phyloP scores from a whole-genome alignment of 192 early-diverging fungal genomes.

The Allomyces arbusculus region DNA sequence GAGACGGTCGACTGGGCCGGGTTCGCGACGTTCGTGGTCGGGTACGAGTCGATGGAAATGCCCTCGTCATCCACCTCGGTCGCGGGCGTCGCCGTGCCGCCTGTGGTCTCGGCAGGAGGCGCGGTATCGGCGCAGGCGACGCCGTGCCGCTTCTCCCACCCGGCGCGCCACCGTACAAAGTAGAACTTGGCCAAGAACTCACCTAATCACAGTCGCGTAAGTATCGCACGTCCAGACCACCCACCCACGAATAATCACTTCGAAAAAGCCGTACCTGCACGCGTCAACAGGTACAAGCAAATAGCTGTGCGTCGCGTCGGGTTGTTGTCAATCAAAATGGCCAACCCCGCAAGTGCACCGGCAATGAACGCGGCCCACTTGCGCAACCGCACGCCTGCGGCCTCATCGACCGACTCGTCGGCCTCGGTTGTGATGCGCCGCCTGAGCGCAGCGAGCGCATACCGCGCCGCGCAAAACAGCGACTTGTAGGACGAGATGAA shows the following conservation, averaged over 20 bases:
- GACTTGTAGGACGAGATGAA: constrained; percentile 42
- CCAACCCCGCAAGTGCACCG: constrained; percentile 35
- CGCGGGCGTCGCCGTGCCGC: too few species aligned
- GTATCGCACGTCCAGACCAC: too few species aligned
- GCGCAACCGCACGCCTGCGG: constrained; percentile 29
- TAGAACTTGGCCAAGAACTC: background rate
- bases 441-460: constrained; percentile 5
- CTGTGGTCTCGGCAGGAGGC: too few species aligned
- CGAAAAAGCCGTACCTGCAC: constrained; percentile 9
- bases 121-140: background rate
- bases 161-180: background rate
- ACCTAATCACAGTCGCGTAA: too few species aligned
- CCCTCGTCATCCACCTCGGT: too few species aligned
- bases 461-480: constrained; percentile 36
- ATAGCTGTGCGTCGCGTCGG: constrained; percentile 34
- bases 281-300: constrained; percentile 38
- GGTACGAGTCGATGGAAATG: too few species aligned
- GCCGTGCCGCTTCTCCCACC: background rate
- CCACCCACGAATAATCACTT: too few species aligned
- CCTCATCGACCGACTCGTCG: constrained; percentile 5
- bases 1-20: too few species aligned
- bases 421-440: background rate
- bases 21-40: too few species aligned
- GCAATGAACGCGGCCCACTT: constrained; percentile 25
- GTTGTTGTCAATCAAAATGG: constrained; percentile 37